Percentiles rank a stretch among this genome's conserved stretches.
Conservation (phyloP, 2,329 filamentous ascomycete genomes). For the Endothia cerciana region DNA sequence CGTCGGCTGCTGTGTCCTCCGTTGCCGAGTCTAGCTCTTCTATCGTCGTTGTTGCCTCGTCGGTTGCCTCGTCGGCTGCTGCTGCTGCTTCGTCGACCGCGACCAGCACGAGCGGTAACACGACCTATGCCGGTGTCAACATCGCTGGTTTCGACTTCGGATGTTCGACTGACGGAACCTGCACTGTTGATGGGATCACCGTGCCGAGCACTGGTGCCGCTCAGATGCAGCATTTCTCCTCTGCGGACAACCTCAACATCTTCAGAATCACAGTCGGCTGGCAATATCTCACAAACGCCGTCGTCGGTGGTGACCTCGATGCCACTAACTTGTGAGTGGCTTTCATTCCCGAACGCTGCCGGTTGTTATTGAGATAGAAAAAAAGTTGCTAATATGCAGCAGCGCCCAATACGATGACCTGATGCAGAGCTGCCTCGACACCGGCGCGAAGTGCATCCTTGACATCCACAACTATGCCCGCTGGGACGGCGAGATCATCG, state of each 20-base stretch:
- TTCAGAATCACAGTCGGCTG: slow-evolving; percentile 59
- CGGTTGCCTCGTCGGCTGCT: slow-evolving; percentile 1
- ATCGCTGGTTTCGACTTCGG: slow-evolving; percentile 55
- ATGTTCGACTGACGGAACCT: slow-evolving; percentile 46
- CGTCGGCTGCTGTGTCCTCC: background rate
- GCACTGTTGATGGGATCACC: slow-evolving; percentile 35
- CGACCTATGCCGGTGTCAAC: slow-evolving; percentile 40
- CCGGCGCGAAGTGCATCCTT: slow-evolving; percentile 54
- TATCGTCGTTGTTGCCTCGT: slow-evolving; percentile 8
- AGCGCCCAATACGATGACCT: slow-evolving; percentile 50
- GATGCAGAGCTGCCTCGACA: slow-evolving; percentile 51
- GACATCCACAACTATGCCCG: slow-evolving; percentile 49
- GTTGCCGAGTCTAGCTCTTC: slow-evolving; percentile 3
- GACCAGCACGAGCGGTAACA: slow-evolving; percentile 17
- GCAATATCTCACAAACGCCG: slow-evolving; percentile 54
- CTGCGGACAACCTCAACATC: slow-evolving; percentile 57
- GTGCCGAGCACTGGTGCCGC: slow-evolving; percentile 36
- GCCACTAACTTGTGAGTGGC: slow-evolving; percentile 38
- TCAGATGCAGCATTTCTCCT: slow-evolving; percentile 61
- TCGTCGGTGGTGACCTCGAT: slow-evolving; percentile 48
- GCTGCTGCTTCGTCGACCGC: slow-evolving; percentile 4
- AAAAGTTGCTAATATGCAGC: background rate
- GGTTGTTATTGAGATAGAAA: background rate
- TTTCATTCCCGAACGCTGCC: background rate
- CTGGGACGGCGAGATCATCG: slow-evolving; percentile 65